Evolutionary conservation across 208 protist species (phyloP), one percentile per base, ranked within the genome.

Genomic region (Vickermania spadyakhi): DNA sequence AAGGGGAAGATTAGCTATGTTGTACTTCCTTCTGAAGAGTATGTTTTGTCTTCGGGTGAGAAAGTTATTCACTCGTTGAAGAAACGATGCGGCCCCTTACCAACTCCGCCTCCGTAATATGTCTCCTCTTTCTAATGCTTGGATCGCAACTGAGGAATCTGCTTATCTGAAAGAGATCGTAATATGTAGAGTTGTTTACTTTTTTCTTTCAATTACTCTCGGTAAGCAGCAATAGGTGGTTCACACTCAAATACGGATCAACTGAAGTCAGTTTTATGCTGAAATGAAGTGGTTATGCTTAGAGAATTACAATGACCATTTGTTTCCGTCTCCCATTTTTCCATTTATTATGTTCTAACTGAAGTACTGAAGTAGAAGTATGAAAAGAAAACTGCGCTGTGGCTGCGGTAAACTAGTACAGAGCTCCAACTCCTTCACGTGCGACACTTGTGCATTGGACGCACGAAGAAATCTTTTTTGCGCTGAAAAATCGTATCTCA

Each of bases 1-100:
- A 49, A 51, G 11, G 21, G 28, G 58, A 49, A 64, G n/a, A 72
- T 72, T 3, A 62, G 57, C 3, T 84, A 79, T 60, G 63, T 75
- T 7, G 72, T 75, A 25, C 51, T 81, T 31, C 84, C 84, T 11
- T 77, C 84, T 11, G 84, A 91, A 57, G 84, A 88, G 59, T 91
- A 91, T 57, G 75, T 59, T 4, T 72, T 91, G 22, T 81, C 75
- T 36, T 77, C 66, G 30, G 84, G 84, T 27, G 76, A 79, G 59
- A 72, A 64, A 28, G 84, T 88, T 30, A 68, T 84, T 13, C 70
- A 72, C 54, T 59, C 61, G 21, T 64, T 91, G 21, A 91, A 88
- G 56, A 58, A 71, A 30, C 70, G 84, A 55, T 78, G 64, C 23
- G 84, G 84, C 4, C 84, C 80, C 1, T 30, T 86, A 57, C 84